Evolutionary conservation across 1,284 basidiomycete species (phyloP).

Genomic region (Apiotrichum mycotoxinovorans): DNA sequence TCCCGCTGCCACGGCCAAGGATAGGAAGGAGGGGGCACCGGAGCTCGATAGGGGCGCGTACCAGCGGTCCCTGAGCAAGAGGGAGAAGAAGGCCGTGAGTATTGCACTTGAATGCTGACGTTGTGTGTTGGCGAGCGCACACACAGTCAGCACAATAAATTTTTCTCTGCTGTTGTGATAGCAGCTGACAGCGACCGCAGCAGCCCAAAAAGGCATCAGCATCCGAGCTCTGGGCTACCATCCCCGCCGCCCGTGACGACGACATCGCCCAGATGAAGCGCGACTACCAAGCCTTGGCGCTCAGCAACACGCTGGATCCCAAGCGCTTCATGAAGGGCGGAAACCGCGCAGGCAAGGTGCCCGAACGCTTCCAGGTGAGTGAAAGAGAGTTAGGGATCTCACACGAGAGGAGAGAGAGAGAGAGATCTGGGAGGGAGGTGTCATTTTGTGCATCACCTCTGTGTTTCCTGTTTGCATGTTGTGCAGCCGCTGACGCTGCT

Average conservation of each 20-base stretch:
- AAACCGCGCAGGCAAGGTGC: conserved; percentile 67
- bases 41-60: conserved; percentile 54
- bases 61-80: conserved; percentile 37
- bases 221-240: conserved; percentile 83
- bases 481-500: neutral
- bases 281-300: conserved; percentile 86
- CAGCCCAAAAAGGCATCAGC: conserved; percentile 66
- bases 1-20: neutral
- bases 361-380: conserved; percentile 82
- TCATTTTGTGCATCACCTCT: no score
- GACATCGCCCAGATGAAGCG: conserved; percentile 78
- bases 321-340: conserved; percentile 92
- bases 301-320: conserved; percentile 90
- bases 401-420: no score
- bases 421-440: no score
- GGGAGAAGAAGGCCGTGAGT: conserved; percentile 43
- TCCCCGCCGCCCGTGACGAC: conserved; percentile 76
- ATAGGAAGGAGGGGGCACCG: conserved; percentile 10
- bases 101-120: neutral
- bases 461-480: no score
- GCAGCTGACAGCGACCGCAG: conserved; percentile 45
- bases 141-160: no score
- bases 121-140: no score
- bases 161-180: neutral
- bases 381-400: neutral